These are phyloP conservation scores for Aspergillus terreus DNA, from an alignment of 2,329 filamentous ascomycete species.

Conservation along the genomic window DNA sequence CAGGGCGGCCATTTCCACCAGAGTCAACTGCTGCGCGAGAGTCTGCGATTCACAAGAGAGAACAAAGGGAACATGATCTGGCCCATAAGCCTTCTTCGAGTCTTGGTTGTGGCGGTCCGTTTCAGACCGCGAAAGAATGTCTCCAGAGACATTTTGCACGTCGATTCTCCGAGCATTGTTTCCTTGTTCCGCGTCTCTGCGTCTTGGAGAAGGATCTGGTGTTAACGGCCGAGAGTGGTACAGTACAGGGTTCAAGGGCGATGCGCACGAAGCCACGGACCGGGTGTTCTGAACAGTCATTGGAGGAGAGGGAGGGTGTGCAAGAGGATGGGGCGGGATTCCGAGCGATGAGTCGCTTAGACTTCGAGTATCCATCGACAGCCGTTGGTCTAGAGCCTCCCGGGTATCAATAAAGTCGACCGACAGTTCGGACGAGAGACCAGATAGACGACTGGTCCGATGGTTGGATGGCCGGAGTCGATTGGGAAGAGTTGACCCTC, in stretches of 20 bases:
- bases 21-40: slow-evolving; percentile 61
- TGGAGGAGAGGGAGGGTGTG: slow-evolving; percentile 45
- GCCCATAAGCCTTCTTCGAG: slow-evolving; percentile 10
- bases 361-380: slow-evolving; percentile 31
- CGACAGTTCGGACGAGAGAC: slow-evolving; percentile 50
- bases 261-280: slow-evolving; percentile 30
- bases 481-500: slow-evolving; percentile 40
- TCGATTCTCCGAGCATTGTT: slow-evolving; percentile 17
- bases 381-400: slow-evolving; percentile 31
- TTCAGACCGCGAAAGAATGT: slow-evolving; percentile 33
- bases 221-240: slow-evolving; percentile 38
- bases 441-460: slow-evolving; percentile 52
- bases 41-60: slow-evolving; percentile 59
- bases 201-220: slow-evolving; percentile 41
- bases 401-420: slow-evolving; percentile 47
- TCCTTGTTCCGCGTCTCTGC: slow-evolving; percentile 14
- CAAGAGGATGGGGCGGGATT: slow-evolving; percentile 43
- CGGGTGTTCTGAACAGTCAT: slow-evolving; percentile 40
- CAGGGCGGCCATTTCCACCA: slow-evolving; percentile 63
- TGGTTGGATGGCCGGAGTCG: slow-evolving; percentile 30
- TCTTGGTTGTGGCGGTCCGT: slow-evolving; percentile 15
- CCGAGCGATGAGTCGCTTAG: slow-evolving; percentile 36
- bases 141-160: slow-evolving; percentile 28
- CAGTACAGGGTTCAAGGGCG: slow-evolving; percentile 28
- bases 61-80: slow-evolving; percentile 58